These are phyloP conservation scores for Paragyromitra xinjiangensis DNA, from an alignment of 495 filamentous ascomycete species.

Conservation along the genomic window DNA sequence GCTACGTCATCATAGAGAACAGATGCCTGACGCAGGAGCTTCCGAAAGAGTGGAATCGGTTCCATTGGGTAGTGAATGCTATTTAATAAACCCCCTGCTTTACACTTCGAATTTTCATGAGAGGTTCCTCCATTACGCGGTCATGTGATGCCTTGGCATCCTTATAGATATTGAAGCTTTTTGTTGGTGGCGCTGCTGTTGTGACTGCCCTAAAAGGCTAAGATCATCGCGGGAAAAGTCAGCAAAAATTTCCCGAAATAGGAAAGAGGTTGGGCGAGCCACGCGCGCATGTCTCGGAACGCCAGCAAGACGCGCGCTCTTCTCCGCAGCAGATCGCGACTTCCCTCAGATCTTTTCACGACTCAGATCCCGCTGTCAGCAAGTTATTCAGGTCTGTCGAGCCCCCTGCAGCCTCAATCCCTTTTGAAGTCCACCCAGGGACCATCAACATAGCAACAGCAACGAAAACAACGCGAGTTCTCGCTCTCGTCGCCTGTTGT, in stretches of 20 bases:
- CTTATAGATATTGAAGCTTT: constrained; percentile 23
- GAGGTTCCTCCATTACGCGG: constrained; percentile 17
- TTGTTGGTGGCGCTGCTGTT: constrained; percentile 16
- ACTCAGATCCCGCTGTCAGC: constrained; percentile 53
- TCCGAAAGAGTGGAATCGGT: constrained; percentile 73
- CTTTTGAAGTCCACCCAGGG: constrained; percentile 29
- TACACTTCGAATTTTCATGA: constrained; percentile 22
- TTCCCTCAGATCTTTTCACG: constrained; percentile 53
- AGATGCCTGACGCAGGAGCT: constrained; percentile 81
- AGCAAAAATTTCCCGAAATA: constrained; percentile 12
- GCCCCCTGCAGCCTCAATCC: constrained; percentile 48
- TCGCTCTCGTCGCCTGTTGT: constrained; percentile 25
- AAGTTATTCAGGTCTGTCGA: constrained; percentile 36
- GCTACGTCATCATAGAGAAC: constrained; percentile 82
- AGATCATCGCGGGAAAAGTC: background rate
- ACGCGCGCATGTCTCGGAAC: constrained; percentile 55
- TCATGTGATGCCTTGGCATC: constrained; percentile 40
- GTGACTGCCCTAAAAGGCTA: constrained; percentile 12
- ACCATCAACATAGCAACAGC: constrained; percentile 39
- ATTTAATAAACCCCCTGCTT: constrained; percentile 1
- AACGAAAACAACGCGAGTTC: constrained; percentile 50
- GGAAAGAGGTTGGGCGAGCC: constrained; percentile 55
- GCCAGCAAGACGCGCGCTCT: constrained; percentile 54
- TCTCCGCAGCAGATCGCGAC: constrained; percentile 54
- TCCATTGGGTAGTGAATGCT: constrained; percentile 54